Conservation (phyloP, 2,329 filamentous ascomycete genomes). For the Fusarium sp. region DNA sequence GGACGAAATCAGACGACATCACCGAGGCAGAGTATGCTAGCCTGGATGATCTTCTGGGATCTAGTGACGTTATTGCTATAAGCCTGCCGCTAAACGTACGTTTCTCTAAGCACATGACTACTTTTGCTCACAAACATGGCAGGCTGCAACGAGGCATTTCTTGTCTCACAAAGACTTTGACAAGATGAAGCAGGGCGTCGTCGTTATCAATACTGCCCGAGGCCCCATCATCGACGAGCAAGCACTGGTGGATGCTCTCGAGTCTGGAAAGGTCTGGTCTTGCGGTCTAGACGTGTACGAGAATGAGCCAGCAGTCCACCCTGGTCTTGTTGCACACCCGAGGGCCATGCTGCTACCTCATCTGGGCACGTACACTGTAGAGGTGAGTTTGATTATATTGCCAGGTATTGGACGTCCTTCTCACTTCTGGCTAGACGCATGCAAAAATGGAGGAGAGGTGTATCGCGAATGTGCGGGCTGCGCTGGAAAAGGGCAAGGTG, state of each 20-base stretch:
- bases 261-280: background rate
- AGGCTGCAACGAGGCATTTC: background rate
- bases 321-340: background rate
- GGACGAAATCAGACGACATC: background rate
- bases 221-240: background rate
- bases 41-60: background rate
- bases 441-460: background rate
- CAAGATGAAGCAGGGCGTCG: background rate
- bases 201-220: background rate
- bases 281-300: background rate
- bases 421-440: background rate
- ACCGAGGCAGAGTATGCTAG: background rate
- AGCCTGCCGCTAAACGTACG: background rate
- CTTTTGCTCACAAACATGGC: background rate
- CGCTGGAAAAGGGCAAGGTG: background rate
- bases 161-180: background rate
- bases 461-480: background rate
- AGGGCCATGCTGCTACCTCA: background rate
- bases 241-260: background rate
- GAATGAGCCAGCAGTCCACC: background rate
- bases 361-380: background rate
- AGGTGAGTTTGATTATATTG: background rate
- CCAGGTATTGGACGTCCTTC: too few species aligned
- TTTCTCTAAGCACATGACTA: background rate
- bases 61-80: background rate